Conservation (phyloP, 73 alveolate species). For the Uronychia setigera region DNA sequence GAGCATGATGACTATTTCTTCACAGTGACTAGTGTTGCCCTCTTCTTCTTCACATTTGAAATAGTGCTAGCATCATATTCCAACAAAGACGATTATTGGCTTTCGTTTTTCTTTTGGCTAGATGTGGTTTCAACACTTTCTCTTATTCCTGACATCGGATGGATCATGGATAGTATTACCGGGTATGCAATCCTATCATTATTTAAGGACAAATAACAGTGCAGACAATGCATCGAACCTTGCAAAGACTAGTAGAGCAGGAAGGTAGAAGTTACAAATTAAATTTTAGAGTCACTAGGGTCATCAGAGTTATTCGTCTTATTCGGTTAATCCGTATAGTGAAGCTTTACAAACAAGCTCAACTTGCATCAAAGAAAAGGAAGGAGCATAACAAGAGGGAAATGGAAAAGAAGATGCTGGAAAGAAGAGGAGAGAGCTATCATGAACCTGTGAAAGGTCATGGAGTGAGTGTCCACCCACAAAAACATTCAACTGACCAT, state of each 20-base stretch:
- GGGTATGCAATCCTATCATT: conserved; percentile 37
- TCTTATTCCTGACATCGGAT: conserved; percentile 76
- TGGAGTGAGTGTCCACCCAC: not conserved
- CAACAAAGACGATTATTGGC: conserved; percentile 33
- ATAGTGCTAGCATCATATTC: conserved; percentile 32
- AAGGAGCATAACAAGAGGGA: conserved; percentile 16
- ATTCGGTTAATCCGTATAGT: conserved; percentile 75
- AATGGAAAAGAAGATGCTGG: conserved; percentile 6
- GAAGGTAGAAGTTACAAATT: not conserved
- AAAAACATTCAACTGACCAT: too few species aligned
- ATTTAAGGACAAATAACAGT: conserved; percentile 12
- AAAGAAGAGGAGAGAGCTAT: not conserved
- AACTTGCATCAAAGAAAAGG: conserved; percentile 47
- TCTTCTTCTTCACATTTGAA: conserved; percentile 39
- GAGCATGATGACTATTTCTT: conserved; percentile 35
- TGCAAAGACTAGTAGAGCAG: conserved; percentile 81
- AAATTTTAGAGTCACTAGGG: conserved; percentile 65
- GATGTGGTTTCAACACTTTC: conserved; percentile 78
- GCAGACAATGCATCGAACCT: conserved; percentile 60
- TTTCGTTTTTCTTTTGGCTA: conserved; percentile 78
- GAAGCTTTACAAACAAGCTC: conserved; percentile 64
- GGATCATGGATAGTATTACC: conserved; percentile 70
- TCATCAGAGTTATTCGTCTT: conserved; percentile 72
- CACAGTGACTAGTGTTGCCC: not conserved
- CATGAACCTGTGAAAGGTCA: not conserved